Evolutionary conservation across 108 stramenopile genomes (phyloP).

Genomic region (Nannochloropsis granulata): DNA sequence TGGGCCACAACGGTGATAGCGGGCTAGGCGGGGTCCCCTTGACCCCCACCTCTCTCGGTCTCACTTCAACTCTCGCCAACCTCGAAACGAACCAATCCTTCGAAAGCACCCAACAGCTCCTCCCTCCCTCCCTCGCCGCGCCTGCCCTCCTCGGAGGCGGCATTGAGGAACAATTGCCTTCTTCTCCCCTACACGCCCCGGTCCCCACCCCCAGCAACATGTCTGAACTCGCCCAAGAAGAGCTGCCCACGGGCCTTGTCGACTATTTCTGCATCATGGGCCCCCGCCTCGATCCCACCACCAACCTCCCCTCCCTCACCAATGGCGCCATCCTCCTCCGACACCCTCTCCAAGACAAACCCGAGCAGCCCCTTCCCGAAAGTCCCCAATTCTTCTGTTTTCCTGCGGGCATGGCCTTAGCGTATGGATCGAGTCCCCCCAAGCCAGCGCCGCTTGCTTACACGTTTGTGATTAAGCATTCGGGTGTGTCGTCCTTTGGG

Average conservation of each 20-base stretch:
- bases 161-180: neutral
- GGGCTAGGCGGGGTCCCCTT: neutral
- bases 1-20: neutral
- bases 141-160: neutral
- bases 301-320: neutral
- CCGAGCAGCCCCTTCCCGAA: neutral
- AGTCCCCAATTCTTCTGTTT: neutral
- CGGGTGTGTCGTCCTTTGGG: constrained; percentile 11
- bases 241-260: constrained; percentile 23
- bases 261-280: constrained; percentile 29
- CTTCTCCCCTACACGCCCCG: neutral
- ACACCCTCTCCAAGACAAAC: neutral
- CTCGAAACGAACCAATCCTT: neutral
- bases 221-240: constrained; percentile 1
- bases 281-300: neutral
- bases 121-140: neutral
- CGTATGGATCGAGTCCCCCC: neutral
- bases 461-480: neutral
- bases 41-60: neutral
- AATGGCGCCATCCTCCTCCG: neutral
- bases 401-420: neutral
- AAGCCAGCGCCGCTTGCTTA: neutral
- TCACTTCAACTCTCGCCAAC: neutral
- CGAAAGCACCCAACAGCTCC: neutral
- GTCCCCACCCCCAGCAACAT: neutral